Base-by-base conservation (phyloP, 1,284 basidiomycete genomes). In the Fomitopsis schrenkii region DNA sequence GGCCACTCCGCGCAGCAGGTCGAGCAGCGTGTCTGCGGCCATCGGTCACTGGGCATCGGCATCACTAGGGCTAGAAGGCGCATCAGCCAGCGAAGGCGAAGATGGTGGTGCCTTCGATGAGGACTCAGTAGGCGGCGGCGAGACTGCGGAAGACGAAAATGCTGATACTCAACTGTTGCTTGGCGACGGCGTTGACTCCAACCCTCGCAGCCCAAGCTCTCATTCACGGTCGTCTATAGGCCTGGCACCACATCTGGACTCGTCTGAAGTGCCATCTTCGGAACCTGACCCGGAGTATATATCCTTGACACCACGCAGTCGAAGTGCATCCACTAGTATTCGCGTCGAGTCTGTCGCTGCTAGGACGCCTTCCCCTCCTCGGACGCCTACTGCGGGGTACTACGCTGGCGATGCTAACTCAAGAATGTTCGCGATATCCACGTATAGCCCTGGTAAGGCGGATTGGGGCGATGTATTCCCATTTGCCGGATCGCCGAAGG, bases 1-100 rank as follows among this genome's bases (percentile, higher is more conserved):
- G 38, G 38, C 77, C 9, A 78, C 55, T 12, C 78, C 76, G 15
- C 75, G 78, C 26, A 89, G 85, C 68, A 80, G 83, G 17, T 87
- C 85, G 1, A 80, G 76, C 55, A 86, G 83, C 57, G 71, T 80
- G 44, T 83, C 80, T 0, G 74, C 72, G 6, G 73, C 74, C 2
- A 71, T 75, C 15, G 70, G 69, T 50, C 75, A 75, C 41, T 78
- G 75, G 69, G 71, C 70, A 0, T 63, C 64, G 15, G 57, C 48
- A 10, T 61, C 22, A 22, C 62, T 66, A 17, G 66, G 58, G 3
- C 65, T 63, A 15, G 71, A 68, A 44, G 63, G 63, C 14, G 64
- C 22, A 36, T 56, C 56, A 9, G 66, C 67, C 26, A 61, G 64
- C n/a, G 67, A 64, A 55, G 69, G 66, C n/a, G 71, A 67, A 5